Evolutionary conservation across 2,329 filamentous ascomycete genomes (phyloP).

Genomic region (Colletotrichum acutatum): DNA sequence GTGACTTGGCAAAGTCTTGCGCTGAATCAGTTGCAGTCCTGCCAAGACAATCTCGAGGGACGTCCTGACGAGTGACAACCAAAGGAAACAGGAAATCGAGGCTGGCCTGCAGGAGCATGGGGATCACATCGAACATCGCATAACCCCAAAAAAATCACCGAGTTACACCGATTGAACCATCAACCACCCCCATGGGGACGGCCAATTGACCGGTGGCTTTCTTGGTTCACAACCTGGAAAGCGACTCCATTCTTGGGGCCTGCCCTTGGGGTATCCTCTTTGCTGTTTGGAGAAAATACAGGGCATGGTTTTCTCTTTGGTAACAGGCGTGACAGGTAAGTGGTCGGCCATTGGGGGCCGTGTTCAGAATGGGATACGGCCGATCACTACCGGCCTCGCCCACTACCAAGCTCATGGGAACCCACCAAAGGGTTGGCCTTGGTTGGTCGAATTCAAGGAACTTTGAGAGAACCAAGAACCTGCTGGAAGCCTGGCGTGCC

Average conservation of each 20-base stretch:
- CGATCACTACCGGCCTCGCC: background rate
- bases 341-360: background rate
- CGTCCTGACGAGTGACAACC: too few species aligned
- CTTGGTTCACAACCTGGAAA: background rate
- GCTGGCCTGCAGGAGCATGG: background rate
- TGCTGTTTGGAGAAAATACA: background rate
- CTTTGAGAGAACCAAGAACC: background rate
- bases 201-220: background rate
- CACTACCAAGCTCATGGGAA: background rate
- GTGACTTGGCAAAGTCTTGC: background rate
- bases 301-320: background rate
- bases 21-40: constrained; percentile 28
- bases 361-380: background rate
- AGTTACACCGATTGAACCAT: background rate
- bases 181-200: background rate
- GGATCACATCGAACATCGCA: background rate
- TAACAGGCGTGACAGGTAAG: background rate
- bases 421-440: background rate
- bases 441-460: background rate
- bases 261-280: background rate
- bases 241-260: background rate
- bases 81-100: background rate
- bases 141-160: background rate
- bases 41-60: constrained; percentile 12
- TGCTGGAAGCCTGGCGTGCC: background rate